Evolutionary conservation across 352 stramenopile genomes (phyloP).

Genomic region (Globisporangium lucens): DNA sequence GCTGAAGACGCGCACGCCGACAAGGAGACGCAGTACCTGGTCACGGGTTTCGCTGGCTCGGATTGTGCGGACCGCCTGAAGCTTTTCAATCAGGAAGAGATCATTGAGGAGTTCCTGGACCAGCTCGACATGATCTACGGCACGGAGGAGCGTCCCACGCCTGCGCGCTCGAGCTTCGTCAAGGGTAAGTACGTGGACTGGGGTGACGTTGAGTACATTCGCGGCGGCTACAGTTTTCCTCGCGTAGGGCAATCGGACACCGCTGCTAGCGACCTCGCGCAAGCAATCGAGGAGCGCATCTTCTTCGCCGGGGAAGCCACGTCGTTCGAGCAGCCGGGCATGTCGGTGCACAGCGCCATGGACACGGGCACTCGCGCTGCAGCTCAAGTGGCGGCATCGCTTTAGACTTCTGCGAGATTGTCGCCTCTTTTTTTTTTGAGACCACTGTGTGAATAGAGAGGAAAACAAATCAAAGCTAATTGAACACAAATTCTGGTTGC

Average conservation of each 20-base stretch:
- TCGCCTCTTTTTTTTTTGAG: background rate
- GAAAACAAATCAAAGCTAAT: background rate
- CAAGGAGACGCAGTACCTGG: slow-evolving; percentile 51
- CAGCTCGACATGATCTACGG: slow-evolving; percentile 80
- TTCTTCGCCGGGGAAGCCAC: slow-evolving; percentile 85
- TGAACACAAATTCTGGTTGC: background rate
- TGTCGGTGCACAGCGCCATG: slow-evolving; percentile 80
- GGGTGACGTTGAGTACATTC: slow-evolving; percentile 62
- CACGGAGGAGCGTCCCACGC: slow-evolving; percentile 47
- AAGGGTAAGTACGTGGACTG: slow-evolving; percentile 80
- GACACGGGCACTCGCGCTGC: slow-evolving; percentile 75
- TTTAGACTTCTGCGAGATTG: slow-evolving; percentile 18
- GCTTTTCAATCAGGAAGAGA: slow-evolving; percentile 41
- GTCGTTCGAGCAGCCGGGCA: slow-evolving; percentile 75
- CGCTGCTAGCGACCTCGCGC: slow-evolving; percentile 53
- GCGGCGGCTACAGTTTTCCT: slow-evolving; percentile 74
- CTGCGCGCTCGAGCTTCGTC: slow-evolving; percentile 59
- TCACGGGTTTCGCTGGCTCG: slow-evolving; percentile 72
- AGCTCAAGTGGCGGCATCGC: slow-evolving; percentile 40
- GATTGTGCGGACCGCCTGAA: slow-evolving; percentile 58
- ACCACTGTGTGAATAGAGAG: background rate
- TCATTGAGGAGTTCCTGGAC: slow-evolving; percentile 59
- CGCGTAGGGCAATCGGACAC: slow-evolving; percentile 65
- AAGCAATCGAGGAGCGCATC: slow-evolving; percentile 56
- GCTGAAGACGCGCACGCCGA: slow-evolving; percentile 8